Conservation (phyloP, 2,329 filamentous ascomycete species). For the Balansia obtecta region DNA sequence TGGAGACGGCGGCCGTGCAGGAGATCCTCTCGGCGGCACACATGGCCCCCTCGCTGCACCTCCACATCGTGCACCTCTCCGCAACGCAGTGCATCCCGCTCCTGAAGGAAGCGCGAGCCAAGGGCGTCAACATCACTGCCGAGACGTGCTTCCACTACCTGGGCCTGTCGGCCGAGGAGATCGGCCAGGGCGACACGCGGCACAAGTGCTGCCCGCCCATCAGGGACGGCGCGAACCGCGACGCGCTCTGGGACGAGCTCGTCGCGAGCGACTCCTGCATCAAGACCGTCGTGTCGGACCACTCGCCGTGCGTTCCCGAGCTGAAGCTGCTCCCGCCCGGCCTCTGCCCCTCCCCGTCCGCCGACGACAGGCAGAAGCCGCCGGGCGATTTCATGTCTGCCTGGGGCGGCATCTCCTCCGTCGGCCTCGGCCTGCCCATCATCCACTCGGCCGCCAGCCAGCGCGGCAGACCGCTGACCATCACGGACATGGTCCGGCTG, state of each 20-base stretch:
- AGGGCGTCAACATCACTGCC: conserved; percentile 76
- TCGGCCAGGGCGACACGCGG: conserved; percentile 73
- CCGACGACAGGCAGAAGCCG: conserved; percentile 9
- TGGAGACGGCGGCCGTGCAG: conserved; percentile 83
- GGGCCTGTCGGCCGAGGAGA: conserved; percentile 68
- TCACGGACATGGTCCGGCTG: conserved; percentile 73
- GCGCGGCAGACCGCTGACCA: conserved; percentile 36
- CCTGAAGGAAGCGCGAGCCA: conserved; percentile 57
- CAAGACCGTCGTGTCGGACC: conserved; percentile 84
- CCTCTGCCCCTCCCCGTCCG: conserved; percentile 25
- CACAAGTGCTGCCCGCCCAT: conserved; percentile 96
- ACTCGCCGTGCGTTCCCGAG: conserved; percentile 91
- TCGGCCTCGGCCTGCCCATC: conserved; percentile 85
- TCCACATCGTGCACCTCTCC: conserved; percentile 90
- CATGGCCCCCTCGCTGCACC: conserved; percentile 65
- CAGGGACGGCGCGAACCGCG: conserved; percentile 67
- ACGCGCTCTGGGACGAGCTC: conserved; percentile 78
- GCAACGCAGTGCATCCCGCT: conserved; percentile 81
- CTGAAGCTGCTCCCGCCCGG: conserved; percentile 74
- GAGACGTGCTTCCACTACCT: conserved; percentile 97
- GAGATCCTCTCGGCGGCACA: conserved; percentile 74
- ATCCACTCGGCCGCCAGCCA: conserved; percentile 66
- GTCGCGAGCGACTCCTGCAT: conserved; percentile 62
- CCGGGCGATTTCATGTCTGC: conserved; percentile 84
- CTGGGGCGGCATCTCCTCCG: conserved; percentile 92